A percentile compares a stretch with the other conserved stretches of the same genome.
Conservation (phyloP, 345 rosid species). For the Heritiera littoralis region DNA sequence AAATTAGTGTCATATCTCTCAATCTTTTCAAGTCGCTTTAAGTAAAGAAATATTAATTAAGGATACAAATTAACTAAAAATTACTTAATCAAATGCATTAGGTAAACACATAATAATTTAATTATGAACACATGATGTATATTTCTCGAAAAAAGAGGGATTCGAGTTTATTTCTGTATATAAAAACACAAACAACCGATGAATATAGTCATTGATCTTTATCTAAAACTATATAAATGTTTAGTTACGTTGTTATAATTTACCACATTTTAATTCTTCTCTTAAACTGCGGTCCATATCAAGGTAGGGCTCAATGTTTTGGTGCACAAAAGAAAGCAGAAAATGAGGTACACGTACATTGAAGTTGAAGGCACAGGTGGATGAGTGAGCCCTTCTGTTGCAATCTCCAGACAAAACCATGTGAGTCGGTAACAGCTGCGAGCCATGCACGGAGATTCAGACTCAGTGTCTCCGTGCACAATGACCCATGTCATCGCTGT, state of each 20-base stretch:
- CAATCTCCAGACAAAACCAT: conserved; percentile 33
- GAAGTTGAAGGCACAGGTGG: conserved; percentile 14
- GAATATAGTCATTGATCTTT: too few species aligned
- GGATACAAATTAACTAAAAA: too few species aligned
- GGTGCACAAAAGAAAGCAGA: background rate
- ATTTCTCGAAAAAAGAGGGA: too few species aligned
- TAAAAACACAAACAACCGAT: too few species aligned
- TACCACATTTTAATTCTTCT: too few species aligned
- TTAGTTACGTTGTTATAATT: too few species aligned
- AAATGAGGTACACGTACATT: background rate
- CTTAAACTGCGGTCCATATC: background rate
- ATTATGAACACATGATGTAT: too few species aligned
- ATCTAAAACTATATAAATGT: too few species aligned
- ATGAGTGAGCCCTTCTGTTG: conserved; percentile 26
- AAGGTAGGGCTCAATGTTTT: conserved; percentile 1
- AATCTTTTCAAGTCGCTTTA: conserved; percentile 4
- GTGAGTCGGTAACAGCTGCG: conserved; percentile 25
- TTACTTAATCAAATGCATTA: too few species aligned
- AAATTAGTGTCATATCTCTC: background rate
- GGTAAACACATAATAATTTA: too few species aligned
- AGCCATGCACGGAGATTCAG: conserved; percentile 14
- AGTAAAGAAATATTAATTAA: background rate
- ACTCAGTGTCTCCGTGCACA: conserved; percentile 24
- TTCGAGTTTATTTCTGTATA: too few species aligned
- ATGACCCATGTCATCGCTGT: conserved; percentile 28